phyloP scores from a whole-genome alignment of 176 grass and related monocot species.

The Oryza meridionalis region DNA sequence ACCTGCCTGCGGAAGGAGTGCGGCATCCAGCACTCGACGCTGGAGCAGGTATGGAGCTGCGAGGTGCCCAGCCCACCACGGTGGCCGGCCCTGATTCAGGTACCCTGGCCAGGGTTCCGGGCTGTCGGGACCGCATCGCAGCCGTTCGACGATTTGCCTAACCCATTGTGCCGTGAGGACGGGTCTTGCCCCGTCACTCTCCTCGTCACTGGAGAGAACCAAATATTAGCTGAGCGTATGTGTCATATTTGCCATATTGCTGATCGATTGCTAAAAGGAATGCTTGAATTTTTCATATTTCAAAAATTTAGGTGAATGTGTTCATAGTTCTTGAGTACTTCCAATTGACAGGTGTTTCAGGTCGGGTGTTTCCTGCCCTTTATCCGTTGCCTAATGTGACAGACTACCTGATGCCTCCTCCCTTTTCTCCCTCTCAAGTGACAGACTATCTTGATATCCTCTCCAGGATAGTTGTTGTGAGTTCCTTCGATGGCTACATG shows the following conservation, averaged over 20 bases:
- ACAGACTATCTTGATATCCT: slow-evolving; percentile 67
- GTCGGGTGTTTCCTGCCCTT: slow-evolving; percentile 55
- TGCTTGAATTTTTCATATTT: background rate
- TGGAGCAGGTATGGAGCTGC: slow-evolving; percentile 66
- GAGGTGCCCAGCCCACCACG: slow-evolving; percentile 49
- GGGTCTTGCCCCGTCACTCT: slow-evolving; percentile 64
- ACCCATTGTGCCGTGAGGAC: slow-evolving; percentile 53
- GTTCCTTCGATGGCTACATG: slow-evolving; percentile 31
- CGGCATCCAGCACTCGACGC: slow-evolving; percentile 72
- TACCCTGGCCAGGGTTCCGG: slow-evolving; percentile 57
- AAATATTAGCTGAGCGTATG: slow-evolving; percentile 56
- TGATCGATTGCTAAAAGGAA: background rate
- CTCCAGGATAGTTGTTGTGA: slow-evolving; percentile 62
- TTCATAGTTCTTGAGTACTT: slow-evolving; percentile 20
- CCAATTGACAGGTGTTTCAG: slow-evolving; percentile 56
- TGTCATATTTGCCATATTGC: background rate
- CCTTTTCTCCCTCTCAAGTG: slow-evolving; percentile 52
- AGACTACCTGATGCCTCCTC: slow-evolving; percentile 65
- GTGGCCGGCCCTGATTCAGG: slow-evolving; percentile 81
- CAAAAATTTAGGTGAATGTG: slow-evolving; percentile 26
- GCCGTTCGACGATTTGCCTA: slow-evolving; percentile 56
- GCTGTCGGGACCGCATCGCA: slow-evolving; percentile 30
- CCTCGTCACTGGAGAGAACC: slow-evolving; percentile 71
- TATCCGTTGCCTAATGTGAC: slow-evolving; percentile 57
- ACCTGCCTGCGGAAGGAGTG: slow-evolving; percentile 52